Percentiles rank a stretch among this genome's conserved stretches.
Evolutionary conservation across 495 filamentous ascomycete genomes (phyloP).

Genomic region (Neurospora sp.): DNA sequence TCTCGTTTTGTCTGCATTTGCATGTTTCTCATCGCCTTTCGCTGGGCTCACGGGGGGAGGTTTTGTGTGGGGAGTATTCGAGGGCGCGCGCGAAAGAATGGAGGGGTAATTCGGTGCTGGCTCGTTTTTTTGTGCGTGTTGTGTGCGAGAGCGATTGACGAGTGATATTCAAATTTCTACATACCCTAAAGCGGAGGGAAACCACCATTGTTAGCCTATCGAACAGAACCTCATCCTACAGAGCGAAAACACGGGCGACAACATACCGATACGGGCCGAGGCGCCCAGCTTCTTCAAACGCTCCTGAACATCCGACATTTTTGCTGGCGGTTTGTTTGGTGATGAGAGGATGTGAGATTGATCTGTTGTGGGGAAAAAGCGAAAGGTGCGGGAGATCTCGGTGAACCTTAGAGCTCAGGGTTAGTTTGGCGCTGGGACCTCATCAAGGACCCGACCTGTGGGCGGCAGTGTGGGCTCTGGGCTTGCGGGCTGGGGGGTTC

Average conservation of each 20-base stretch:
- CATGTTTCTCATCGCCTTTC: neutral
- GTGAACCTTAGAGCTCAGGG: constrained; percentile 6
- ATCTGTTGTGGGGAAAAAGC: constrained; percentile 10
- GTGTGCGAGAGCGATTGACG: neutral
- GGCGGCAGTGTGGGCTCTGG: neutral
- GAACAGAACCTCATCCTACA: neutral
- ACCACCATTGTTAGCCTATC: constrained; percentile 4
- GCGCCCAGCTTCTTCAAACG: constrained; percentile 70
- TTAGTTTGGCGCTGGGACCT: neutral
- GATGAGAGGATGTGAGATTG: constrained; percentile 3
- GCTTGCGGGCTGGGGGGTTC: neutral
- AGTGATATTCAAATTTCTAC: constrained; percentile 2
- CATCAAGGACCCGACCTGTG: neutral
- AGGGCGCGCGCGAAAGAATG: neutral
- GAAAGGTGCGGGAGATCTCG: constrained; percentile 11
- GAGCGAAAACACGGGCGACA: constrained; percentile 7
- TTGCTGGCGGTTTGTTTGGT: constrained; percentile 17
- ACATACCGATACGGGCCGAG: constrained; percentile 70
- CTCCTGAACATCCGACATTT: constrained; percentile 56
- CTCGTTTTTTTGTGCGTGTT: neutral
- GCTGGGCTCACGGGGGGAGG: neutral
- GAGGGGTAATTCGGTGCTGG: neutral
- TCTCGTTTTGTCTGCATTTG: neutral
- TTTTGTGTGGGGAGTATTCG: neutral
- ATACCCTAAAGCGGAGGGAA: neutral